These are phyloP conservation scores for Clitopilus hobsonii DNA, from an alignment of 768 basidiomycete species.

Conservation along the genomic window DNA sequence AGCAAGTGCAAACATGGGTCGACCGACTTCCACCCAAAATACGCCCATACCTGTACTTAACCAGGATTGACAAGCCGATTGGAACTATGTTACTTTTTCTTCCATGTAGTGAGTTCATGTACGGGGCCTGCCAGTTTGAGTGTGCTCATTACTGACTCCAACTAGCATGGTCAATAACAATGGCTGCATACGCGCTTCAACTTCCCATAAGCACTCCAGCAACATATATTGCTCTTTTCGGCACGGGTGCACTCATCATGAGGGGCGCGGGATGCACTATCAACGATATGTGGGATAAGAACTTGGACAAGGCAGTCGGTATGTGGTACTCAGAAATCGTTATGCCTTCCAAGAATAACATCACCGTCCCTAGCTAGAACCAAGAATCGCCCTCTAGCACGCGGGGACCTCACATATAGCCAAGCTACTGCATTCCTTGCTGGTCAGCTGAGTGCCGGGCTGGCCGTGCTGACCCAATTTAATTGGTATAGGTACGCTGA, in stretches of 20 bases:
- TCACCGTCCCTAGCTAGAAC: constrained; percentile 61
- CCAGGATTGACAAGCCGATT: constrained; percentile 93
- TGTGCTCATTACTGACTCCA: not conserved
- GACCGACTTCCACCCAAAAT: constrained; percentile 54
- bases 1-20: constrained; percentile 52
- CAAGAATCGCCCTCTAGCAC: constrained; percentile 80
- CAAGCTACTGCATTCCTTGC: constrained; percentile 83
- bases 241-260: constrained; percentile 90
- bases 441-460: constrained; percentile 73
- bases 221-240: constrained; percentile 80
- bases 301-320: constrained; percentile 92
- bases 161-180: constrained; percentile 95
- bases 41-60: constrained; percentile 81
- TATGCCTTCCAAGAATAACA: not conserved
- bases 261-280: constrained; percentile 98
- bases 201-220: constrained; percentile 64
- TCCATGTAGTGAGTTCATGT: constrained; percentile 74
- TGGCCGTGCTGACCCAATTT: constrained; percentile 83
- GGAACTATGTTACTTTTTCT: constrained; percentile 89
- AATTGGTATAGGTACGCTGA: constrained; percentile 86
- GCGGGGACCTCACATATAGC: constrained; percentile 68
- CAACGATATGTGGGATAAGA: constrained; percentile 97
- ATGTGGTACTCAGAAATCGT: constrained; percentile 14
- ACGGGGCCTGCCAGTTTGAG: not conserved
- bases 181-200: constrained; percentile 83